Percentiles rank a stretch among this genome's conserved stretches.
phyloP scores from a whole-genome alignment of 192 early-diverging fungal species.

The Coemansia sp. region DNA sequence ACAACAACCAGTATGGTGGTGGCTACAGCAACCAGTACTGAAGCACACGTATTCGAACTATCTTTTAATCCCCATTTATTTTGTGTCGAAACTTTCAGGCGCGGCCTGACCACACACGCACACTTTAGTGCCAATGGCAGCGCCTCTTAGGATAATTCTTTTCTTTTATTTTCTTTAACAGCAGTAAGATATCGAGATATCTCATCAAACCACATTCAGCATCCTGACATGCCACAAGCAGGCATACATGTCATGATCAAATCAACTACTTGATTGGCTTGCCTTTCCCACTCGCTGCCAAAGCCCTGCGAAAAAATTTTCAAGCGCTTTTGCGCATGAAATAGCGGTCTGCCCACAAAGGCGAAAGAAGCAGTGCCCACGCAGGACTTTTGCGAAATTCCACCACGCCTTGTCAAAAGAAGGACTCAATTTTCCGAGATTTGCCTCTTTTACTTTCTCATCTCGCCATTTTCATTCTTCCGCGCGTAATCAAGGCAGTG shows the following conservation, averaged over 20 bases:
- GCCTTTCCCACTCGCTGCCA: not conserved
- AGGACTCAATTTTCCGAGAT: not conserved
- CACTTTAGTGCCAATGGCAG: not conserved
- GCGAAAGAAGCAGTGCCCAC: not conserved
- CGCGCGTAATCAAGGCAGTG: conserved; percentile 7
- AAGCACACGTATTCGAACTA: not conserved
- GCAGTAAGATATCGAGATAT: not conserved
- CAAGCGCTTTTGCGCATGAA: not conserved
- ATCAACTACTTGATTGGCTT: not conserved
- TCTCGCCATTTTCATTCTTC: conserved; percentile 2
- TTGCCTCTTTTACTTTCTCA: conserved; percentile 1
- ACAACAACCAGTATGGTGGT: conserved; percentile 20
- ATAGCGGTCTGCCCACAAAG: conserved; percentile 2
- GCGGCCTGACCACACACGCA: not conserved
- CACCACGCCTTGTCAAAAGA: not conserved
- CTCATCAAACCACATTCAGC: not conserved
- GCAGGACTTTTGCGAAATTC: conserved; percentile 9
- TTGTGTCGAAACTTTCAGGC: not conserved
- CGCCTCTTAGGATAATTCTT: not conserved
- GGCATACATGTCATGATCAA: not conserved
- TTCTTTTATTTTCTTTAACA: not conserved
- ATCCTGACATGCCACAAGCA: not conserved
- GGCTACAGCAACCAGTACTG: conserved; percentile 13
- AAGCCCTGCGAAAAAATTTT: conserved; percentile 5
- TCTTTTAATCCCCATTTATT: not conserved